Evolutionary conservation across 768 basidiomycete genomes (phyloP), one percentile per base, ranked within the genome.

Genomic region (Suillus fuscotomentosus): DNA sequence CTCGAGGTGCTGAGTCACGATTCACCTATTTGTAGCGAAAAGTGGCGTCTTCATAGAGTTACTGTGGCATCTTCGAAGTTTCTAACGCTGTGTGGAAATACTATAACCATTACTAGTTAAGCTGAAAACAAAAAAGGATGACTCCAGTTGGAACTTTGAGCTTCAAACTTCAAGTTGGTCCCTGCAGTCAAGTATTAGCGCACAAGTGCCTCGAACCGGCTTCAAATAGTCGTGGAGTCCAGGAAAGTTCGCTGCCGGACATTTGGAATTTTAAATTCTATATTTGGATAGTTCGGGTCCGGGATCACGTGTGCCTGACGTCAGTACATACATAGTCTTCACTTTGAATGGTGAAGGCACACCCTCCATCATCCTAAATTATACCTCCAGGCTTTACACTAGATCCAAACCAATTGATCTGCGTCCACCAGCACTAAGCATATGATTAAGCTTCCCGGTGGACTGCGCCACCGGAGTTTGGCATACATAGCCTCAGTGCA

Each of bases 1-100:
- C 31, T 31, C 27, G 15, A 31, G 1, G 9, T 50, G 14, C 14
- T 27, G 48, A 50, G 4, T 13, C 31, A 27, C 27, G 3, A 3
- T 27, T 3, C 15, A 54, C 17, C 91, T 73, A 92, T 95, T 38
- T 84, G 72, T 24, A 81, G 48, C 48, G 14, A 24, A 8, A 3
- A 50, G 14, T 27, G 48, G 48, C 22, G 20, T 45, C 31, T 31
- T 31, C 31, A 31, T 31, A 31, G 31, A 31, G 31, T 31, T 31
- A 31, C 31, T 31, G 39, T 41, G 39, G 39, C 42, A 3, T n/a
- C 4, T 45, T 45, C 45, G 45, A 45, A n/a, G 45, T n/a, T n/a
- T 20, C 20, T 20, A 17, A n/a, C 17, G 20, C 10, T 45, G 42
- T 38, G 36, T 38, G 5, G 17, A 43, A 3, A 17, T 17, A 31